These are phyloP conservation scores for Blumeriella jaapii DNA, from an alignment of 2,329 filamentous ascomycete species.

Conservation along the genomic window DNA sequence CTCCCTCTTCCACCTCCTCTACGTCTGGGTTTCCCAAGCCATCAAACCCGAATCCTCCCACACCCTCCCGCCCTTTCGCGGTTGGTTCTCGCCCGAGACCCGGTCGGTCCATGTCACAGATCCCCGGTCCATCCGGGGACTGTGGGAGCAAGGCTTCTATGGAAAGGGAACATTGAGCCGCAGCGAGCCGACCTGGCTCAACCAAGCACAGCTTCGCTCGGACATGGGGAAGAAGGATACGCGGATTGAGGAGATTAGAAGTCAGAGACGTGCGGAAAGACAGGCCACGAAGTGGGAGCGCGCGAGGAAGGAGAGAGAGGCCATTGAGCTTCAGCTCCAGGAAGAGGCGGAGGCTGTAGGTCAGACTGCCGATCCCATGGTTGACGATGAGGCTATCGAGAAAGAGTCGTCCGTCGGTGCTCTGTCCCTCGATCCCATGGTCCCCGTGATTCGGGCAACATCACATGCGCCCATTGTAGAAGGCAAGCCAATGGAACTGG, in stretches of 20 bases:
- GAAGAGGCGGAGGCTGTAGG: constrained; percentile 32
- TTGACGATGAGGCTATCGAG: not conserved
- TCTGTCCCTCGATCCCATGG: too few species aligned
- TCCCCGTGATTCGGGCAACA: too few species aligned
- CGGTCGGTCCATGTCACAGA: constrained; percentile 78
- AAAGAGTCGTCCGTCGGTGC: too few species aligned
- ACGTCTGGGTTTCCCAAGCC: constrained; percentile 64
- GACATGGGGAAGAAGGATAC: constrained; percentile 56
- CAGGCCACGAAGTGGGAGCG: constrained; percentile 81
- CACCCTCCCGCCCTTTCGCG: constrained; percentile 52
- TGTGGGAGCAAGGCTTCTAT: constrained; percentile 98
- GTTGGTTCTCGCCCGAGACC: constrained; percentile 71
- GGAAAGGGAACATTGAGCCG: constrained; percentile 88
- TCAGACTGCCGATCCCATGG: too few species aligned
- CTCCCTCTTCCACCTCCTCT: constrained; percentile 70
- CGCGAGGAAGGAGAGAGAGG: constrained; percentile 76
- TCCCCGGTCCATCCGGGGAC: constrained; percentile 57
- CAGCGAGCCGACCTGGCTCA: constrained; percentile 90
- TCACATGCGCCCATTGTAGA: too few species aligned
- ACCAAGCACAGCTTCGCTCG: constrained; percentile 63
- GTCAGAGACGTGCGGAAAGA: constrained; percentile 65
- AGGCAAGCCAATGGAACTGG: too few species aligned
- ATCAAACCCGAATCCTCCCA: constrained; percentile 54
- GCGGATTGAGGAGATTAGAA: constrained; percentile 65
- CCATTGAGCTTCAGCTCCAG: constrained; percentile 59